These are phyloP conservation scores for Vigna unguiculata DNA, from an alignment of 306 rosid species.

Conservation along the genomic window DNA sequence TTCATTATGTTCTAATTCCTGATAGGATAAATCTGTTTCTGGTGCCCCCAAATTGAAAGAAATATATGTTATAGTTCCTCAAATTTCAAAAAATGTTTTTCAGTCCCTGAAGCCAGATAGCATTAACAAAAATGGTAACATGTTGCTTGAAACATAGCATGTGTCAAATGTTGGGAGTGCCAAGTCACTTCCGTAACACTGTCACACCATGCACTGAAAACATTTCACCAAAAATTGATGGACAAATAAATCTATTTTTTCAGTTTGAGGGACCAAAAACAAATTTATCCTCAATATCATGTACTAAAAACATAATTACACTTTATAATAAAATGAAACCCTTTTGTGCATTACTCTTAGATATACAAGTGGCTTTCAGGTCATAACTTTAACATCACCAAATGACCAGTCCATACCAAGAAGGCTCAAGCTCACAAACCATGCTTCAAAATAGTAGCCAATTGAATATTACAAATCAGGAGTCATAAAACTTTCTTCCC, in stretches of 20 bases:
- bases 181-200: neutral
- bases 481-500: neutral
- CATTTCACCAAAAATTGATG: too few species aligned
- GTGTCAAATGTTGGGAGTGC: neutral
- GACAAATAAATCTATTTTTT: neutral
- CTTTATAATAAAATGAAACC: neutral
- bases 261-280: neutral
- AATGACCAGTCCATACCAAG: neutral
- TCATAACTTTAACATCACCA: constrained; percentile 10
- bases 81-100: too few species aligned
- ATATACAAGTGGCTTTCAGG: neutral
- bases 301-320: too few species aligned
- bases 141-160: neutral
- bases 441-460: neutral
- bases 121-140: too few species aligned
- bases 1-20: neutral
- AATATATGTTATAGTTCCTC: too few species aligned
- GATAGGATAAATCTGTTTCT: neutral
- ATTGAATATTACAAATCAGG: neutral
- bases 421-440: neutral
- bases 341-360: neutral
- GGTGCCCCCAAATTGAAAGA: neutral
- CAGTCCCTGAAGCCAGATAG: neutral
- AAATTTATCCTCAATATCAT: too few species aligned
- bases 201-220: neutral